Conservation (phyloP, 306 rosid genomes). For the Rubus parviflorus region DNA sequence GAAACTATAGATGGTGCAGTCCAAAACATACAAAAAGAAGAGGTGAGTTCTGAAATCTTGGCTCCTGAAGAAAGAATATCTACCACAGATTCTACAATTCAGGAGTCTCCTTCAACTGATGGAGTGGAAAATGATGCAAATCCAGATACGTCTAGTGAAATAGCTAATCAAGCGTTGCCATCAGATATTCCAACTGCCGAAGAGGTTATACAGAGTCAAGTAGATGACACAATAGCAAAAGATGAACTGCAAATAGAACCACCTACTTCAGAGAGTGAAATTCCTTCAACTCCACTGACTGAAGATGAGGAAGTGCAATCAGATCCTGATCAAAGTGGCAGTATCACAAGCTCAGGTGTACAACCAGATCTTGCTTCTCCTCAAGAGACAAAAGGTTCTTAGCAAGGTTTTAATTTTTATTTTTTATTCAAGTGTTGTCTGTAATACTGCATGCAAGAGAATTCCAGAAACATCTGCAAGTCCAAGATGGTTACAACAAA, state of each 20-base stretch:
- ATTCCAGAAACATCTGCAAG: conserved; percentile 4
- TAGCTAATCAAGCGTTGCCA: conserved; percentile 25
- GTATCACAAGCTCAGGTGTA: conserved; percentile 45
- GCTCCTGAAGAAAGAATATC: conserved; percentile 38
- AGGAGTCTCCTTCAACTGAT: conserved; percentile 41
- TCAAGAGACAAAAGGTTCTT: conserved; percentile 48
- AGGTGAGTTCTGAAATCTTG: conserved; percentile 41
- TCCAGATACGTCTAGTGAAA: conserved; percentile 38
- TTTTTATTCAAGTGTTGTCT: not conserved
- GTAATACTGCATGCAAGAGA: not conserved
- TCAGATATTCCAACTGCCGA: conserved; percentile 34
- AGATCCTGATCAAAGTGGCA: conserved; percentile 39
- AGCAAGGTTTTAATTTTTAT: conserved; percentile 7
- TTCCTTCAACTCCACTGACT: conserved; percentile 34
- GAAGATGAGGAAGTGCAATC: conserved; percentile 41
- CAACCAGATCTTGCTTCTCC: conserved; percentile 31
- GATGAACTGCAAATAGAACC: conserved; percentile 42
- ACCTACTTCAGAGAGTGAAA: conserved; percentile 35
- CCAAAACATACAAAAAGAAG: conserved; percentile 33
- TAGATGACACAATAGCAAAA: conserved; percentile 35
- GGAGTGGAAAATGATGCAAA: conserved; percentile 35
- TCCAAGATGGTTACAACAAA: conserved; percentile 3
- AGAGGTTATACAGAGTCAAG: conserved; percentile 38
- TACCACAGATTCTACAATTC: conserved; percentile 21
- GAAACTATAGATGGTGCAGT: conserved; percentile 26